Evolutionary conservation across 2,329 filamentous ascomycete genomes (phyloP).

Genomic region (Xylariaceae sp.): DNA sequence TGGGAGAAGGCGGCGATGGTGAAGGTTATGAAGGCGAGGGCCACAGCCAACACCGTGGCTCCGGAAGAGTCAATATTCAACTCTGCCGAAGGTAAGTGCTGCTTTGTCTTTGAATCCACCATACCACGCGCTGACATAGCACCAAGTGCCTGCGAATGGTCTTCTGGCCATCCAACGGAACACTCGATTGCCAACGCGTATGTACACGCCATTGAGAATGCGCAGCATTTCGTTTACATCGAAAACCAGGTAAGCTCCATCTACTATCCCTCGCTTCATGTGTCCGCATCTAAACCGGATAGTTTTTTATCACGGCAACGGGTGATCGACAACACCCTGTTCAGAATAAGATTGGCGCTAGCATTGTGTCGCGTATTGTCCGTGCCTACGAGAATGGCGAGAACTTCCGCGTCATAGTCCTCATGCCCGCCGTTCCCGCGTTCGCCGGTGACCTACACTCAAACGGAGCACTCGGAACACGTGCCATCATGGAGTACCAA

Average conservation of each 20-base stretch:
- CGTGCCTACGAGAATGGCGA: slow-evolving; percentile 70
- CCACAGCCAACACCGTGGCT: slow-evolving; percentile 36
- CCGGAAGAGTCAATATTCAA: slow-evolving; percentile 49
- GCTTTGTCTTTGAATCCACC: not conserved
- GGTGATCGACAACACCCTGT: slow-evolving; percentile 72
- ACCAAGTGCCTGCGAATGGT: slow-evolving; percentile 57
- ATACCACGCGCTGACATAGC: slow-evolving; percentile 3
- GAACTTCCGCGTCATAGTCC: slow-evolving; percentile 75
- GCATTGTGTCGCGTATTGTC: slow-evolving; percentile 78
- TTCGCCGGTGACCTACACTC: slow-evolving; percentile 81
- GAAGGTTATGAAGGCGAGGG: slow-evolving; percentile 5
- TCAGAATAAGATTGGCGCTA: slow-evolving; percentile 77
- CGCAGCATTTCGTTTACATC: slow-evolving; percentile 78
- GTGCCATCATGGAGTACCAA: slow-evolving; percentile 89
- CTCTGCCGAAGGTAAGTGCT: slow-evolving; percentile 54
- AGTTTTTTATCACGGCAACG: slow-evolving; percentile 89
- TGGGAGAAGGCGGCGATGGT: slow-evolving; percentile 42
- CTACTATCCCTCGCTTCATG: too few relatives aligned
- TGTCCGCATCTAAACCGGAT: slow-evolving; percentile 9
- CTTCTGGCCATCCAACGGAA: slow-evolving; percentile 56
- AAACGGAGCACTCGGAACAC: slow-evolving; percentile 75
- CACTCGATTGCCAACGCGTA: slow-evolving; percentile 91
- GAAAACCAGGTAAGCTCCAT: slow-evolving; percentile 65
- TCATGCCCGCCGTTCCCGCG: slow-evolving; percentile 80
- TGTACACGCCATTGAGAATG: slow-evolving; percentile 70